Conservation (phyloP, 306 rosid species). For the Heteromeles arbutifolia region DNA sequence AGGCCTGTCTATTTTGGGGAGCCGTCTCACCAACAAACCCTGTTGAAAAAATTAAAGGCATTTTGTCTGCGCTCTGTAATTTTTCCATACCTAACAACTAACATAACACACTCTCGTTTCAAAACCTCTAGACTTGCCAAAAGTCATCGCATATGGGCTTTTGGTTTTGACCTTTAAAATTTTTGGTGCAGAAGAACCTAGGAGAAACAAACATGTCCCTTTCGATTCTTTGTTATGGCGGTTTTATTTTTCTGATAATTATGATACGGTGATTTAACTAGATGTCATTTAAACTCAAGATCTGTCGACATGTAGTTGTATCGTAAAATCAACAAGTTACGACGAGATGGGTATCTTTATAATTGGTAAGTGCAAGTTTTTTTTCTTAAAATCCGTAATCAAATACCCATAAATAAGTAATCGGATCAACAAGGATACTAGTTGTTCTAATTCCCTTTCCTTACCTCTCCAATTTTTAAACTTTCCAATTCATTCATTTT, state of each 20-base stretch:
- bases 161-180: not conserved
- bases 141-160: not conserved
- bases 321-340: not conserved
- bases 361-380: too few relatives aligned
- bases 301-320: not conserved
- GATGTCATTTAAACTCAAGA: too few relatives aligned
- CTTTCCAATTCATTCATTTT: too few relatives aligned
- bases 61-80: not conserved
- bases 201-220: not conserved
- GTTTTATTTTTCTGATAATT: not conserved
- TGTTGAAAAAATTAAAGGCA: slow-evolving; percentile 22
- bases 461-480: too few relatives aligned
- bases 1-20: not conserved
- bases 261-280: too few relatives aligned
- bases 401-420: too few relatives aligned
- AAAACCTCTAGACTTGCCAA: not conserved
- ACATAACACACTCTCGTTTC: not conserved
- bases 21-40: slow-evolving; percentile 32
- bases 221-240: not conserved
- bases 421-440: too few relatives aligned
- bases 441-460: too few relatives aligned
- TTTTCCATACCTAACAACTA: not conserved
- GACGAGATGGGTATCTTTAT: too few relatives aligned
- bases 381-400: too few relatives aligned
- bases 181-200: not conserved